Evolutionary conservation across 495 filamentous ascomycete species (phyloP), one percentile per base, ranked within the genome.

Genomic region (Podospora australis): DNA sequence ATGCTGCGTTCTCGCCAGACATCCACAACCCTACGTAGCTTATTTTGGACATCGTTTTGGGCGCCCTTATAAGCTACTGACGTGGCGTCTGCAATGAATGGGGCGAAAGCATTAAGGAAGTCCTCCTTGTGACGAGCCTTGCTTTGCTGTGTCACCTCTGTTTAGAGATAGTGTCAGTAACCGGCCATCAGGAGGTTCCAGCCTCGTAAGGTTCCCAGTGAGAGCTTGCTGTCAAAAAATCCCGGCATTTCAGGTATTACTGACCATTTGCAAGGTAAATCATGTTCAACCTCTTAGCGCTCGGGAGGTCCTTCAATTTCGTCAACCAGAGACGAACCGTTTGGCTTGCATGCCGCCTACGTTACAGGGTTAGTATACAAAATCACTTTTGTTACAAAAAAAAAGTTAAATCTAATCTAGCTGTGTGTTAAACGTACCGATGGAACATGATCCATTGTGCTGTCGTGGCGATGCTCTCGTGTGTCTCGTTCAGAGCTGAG

Each of bases 391-490:
- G 50, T 20, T 5, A 29, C 52, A 46, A 10, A 34, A 21, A 29
- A 44, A 22, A 38, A 43, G n/a, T 22, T 11, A 4, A 25, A 10
- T 28, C n/a, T 4, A 8, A 9, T 21, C 0, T 6, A 2, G 2
- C 19, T 32, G 10, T 19, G n/a, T 16, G 38, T 20, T 40, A 25
- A 26, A 26, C 69, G 57, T 85, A 95, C 90, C 89, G 83, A 70
- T 99, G 90, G 64, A 97, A 99, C 85, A 97, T 89, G 48, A 99
- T 87, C 94, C 94, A 99, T 84, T 96, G 90, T 36, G 90, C 84
- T 42, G 94, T 90, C 39, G 87, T 86, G 39, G 94, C 88, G 57
- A 97, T 95, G 69, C 87, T 88, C 56, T 97, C 92, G 63, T 97
- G 90, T 10, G 87, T 89, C 71, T 98, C 92, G 69, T 95, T 95